phyloP scores from a whole-genome alignment of 768 basidiomycete species.

The Lactarius sp. region DNA sequence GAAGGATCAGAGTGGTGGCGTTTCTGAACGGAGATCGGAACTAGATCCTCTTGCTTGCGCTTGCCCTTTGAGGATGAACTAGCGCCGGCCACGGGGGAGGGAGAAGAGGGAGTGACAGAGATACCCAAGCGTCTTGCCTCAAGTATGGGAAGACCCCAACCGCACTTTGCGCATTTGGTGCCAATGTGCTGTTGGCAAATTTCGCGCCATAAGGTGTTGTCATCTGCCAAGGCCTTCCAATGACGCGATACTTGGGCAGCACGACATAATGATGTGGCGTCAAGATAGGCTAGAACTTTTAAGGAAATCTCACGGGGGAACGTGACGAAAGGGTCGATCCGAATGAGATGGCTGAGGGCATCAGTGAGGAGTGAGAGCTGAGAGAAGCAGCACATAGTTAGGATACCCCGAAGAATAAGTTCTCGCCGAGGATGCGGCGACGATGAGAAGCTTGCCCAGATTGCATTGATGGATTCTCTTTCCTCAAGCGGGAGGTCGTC shows the following conservation, averaged over 20 bases:
- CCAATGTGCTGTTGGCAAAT: constrained; percentile 99
- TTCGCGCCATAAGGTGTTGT: constrained; percentile 89
- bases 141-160: constrained; percentile 92
- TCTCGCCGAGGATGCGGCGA: constrained; percentile 88
- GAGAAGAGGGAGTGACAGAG: constrained; percentile 38
- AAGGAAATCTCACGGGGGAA: constrained; percentile 88
- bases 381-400: constrained; percentile 99
- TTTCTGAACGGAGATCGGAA: constrained; percentile 16
- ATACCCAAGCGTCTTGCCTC: constrained; percentile 59
- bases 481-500: constrained; percentile 85
- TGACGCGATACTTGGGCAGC: constrained; percentile 84
- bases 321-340: constrained; percentile 89
- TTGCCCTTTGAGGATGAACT: constrained; percentile 33
- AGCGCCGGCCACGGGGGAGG: constrained; percentile 30
- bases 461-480: constrained; percentile 79
- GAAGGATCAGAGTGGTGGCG: constrained; percentile 12
- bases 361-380: constrained; percentile 95
- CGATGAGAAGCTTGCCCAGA: constrained; percentile 97
- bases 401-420: constrained; percentile 91
- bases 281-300: constrained; percentile 82
- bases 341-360: constrained; percentile 85
- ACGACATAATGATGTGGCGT: constrained; percentile 88
- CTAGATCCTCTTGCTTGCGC: constrained; percentile 36
- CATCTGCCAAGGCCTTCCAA: constrained; percentile 90
- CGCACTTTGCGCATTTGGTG: constrained; percentile 92